Evolutionary conservation across 2,329 filamentous ascomycete species (phyloP).

Genomic region (Phialophora macrospora): DNA sequence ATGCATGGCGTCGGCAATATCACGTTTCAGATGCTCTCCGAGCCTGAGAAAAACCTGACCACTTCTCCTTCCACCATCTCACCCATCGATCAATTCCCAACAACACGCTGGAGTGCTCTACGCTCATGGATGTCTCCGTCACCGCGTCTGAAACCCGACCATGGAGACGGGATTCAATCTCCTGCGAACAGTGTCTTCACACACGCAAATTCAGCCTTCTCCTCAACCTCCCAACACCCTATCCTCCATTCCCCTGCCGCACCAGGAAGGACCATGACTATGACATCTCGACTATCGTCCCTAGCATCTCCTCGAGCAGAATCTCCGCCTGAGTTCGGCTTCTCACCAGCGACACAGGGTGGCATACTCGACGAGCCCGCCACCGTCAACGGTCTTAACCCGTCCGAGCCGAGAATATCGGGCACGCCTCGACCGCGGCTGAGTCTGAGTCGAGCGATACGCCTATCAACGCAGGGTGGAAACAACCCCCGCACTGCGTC

Average conservation of each 20-base stretch:
- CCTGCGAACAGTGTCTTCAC: slow-evolving; percentile 20
- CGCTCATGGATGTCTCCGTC: slow-evolving; percentile 12
- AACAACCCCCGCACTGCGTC: slow-evolving; percentile 8
- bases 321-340: slow-evolving; percentile 9
- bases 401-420: not conserved
- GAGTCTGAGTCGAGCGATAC: slow-evolving; percentile 14
- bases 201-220: slow-evolving; percentile 14
- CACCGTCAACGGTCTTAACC: not conserved
- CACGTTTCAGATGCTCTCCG: not conserved
- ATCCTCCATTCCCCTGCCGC: slow-evolving; percentile 15
- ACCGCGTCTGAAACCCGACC: not conserved
- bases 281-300: slow-evolving; percentile 18
- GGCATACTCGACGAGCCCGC: slow-evolving; percentile 9
- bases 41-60: not conserved
- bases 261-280: slow-evolving; percentile 21
- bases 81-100: not conserved
- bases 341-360: slow-evolving; percentile 1
- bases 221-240: slow-evolving; percentile 23
- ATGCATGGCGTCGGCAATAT: slow-evolving; percentile 13
- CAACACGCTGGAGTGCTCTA: slow-evolving; percentile 12
- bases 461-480: not conserved
- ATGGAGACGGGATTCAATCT: not conserved
- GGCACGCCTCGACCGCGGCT: slow-evolving; percentile 9
- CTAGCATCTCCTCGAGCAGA: slow-evolving; percentile 13
- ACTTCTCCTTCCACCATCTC: slow-evolving; percentile 5